Conservation (phyloP, 805 yeast species). For the Hanseniaspora nectarophila region DNA sequence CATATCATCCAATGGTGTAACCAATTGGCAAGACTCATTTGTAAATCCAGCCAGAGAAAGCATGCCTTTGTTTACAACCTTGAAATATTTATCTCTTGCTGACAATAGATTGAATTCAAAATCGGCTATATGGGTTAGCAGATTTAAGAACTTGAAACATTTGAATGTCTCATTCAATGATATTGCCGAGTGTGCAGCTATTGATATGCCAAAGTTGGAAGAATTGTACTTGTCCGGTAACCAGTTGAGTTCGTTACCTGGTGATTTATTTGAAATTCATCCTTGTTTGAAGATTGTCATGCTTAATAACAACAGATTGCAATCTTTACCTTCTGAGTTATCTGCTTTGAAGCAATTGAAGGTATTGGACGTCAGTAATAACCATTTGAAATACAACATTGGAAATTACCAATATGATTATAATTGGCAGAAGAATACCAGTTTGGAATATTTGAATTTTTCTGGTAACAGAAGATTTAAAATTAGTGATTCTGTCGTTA, state of each 20-base stretch:
- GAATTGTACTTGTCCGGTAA: slow-evolving; percentile 78
- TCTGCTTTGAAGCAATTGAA: slow-evolving; percentile 52
- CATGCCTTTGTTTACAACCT: slow-evolving; percentile 36
- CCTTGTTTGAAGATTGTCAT: slow-evolving; percentile 47
- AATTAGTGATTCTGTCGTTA: slow-evolving; percentile 49
- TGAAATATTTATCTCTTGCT: slow-evolving; percentile 52
- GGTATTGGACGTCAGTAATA: slow-evolving; percentile 81
- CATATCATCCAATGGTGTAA: slow-evolving; percentile 60
- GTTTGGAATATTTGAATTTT: slow-evolving; percentile 67
- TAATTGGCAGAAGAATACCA: slow-evolving; percentile 86
- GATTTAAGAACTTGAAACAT: slow-evolving; percentile 43
- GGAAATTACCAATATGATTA: slow-evolving; percentile 93
- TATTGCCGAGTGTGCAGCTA: slow-evolving; percentile 33
- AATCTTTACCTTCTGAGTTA: slow-evolving; percentile 79
- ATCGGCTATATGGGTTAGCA: slow-evolving; percentile 54
- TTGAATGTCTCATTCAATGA: slow-evolving; percentile 70
- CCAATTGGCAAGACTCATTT: slow-evolving; percentile 23
- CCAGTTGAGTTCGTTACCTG: slow-evolving; percentile 61
- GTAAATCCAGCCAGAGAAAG: slow-evolving; percentile 24
- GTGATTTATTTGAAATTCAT: slow-evolving; percentile 59
- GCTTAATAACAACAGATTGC: slow-evolving; percentile 73
- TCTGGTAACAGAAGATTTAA: slow-evolving; percentile 90
- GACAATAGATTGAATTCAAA: slow-evolving; percentile 78
- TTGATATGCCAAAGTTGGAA: slow-evolving; percentile 34
- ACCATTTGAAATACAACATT: slow-evolving; percentile 78